These are phyloP conservation scores for Brassica incana DNA, from an alignment of 345 rosid species.

Conservation along the genomic window DNA sequence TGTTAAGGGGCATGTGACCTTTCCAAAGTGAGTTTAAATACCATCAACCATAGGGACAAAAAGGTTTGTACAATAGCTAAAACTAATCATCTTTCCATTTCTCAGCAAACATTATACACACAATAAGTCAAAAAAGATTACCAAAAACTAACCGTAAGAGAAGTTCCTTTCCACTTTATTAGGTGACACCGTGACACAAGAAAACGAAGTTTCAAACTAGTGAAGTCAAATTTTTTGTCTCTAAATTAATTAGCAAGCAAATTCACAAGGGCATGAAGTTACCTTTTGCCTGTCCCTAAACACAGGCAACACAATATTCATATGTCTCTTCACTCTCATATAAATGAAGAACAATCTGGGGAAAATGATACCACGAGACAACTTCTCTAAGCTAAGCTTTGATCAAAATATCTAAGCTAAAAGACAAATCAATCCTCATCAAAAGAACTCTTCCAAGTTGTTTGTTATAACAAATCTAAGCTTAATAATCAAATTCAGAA, in stretches of 20 bases:
- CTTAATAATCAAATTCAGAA: slow-evolving; percentile 13
- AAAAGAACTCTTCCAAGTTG: not conserved
- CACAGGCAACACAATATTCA: slow-evolving; percentile 19
- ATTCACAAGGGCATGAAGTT: slow-evolving; percentile 9
- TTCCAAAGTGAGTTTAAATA: not conserved
- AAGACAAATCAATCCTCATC: slow-evolving; percentile 1
- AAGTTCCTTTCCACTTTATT: slow-evolving; percentile 20
- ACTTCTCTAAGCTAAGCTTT: not conserved
- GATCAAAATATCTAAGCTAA: slow-evolving; percentile 16
- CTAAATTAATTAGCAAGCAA: slow-evolving; percentile 22
- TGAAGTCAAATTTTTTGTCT: not conserved
- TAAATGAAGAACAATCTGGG: slow-evolving; percentile 10
- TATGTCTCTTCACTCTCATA: slow-evolving; percentile 12
- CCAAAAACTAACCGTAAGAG: slow-evolving; percentile 9
- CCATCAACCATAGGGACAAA: not conserved
- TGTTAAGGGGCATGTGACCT: not conserved
- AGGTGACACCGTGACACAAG: slow-evolving; percentile 9
- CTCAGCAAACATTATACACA: slow-evolving; percentile 16
- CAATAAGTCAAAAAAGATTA: slow-evolving; percentile 22
- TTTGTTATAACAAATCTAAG: not conserved
- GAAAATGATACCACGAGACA: not conserved
- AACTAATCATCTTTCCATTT: slow-evolving; percentile 5
- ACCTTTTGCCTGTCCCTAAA: slow-evolving; percentile 20
- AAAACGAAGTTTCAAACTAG: slow-evolving; percentile 8
- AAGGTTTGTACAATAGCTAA: not conserved